Base-by-base conservation (phyloP, 2,329 filamentous ascomycete species). In the Malbranchea zuffiana region DNA sequence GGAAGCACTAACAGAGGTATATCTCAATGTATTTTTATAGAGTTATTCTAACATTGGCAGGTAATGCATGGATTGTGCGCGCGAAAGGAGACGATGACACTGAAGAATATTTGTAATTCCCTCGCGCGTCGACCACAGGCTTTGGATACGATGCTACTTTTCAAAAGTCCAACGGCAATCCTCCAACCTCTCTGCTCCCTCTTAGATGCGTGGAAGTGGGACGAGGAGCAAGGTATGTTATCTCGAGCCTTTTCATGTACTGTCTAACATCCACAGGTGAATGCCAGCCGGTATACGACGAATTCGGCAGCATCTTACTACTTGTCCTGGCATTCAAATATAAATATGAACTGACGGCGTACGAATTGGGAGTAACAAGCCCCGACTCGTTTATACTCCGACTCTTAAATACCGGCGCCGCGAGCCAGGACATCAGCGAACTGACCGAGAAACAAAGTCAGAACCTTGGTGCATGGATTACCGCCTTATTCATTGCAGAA, bases 1-100 rank as follows among this genome's bases (percentile, higher is more conserved):
- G 34, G 77, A 80, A 42, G 87, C 86, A 2, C 66, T 87, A 29
- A 74, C 78, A 25, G 80, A 84, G 64, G 78, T 80, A 55, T 48
- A 67, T 53, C 17, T 10, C 30, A 20, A 27, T 16, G 17, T 15
- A 3, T 31, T 39, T 21, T 39, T 48, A 27, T 49, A 32, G 5
- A 29, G 11, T 6, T 3, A 13, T 31, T n/a, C n/a, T n/a, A 19
- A 26, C 30, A 6, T 16, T 15, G 26, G 36, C 32, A 65, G 60
- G 56, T 73, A 24, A 68, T 76, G 56, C 61, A 70, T 40, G 66
- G 66, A 43, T 63, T 78, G 17, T 78, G 73, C 49, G 61, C 66
- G 16, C 69, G 65, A 30, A 75, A 74, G 52, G 74, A 75, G 47
- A 78, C 74, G 0, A 74, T 77, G 63, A 72, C 74, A 12, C 55